Evolutionary conservation across 768 basidiomycete species (phyloP), one percentile per base, ranked within the genome.

Genomic region (Mycena albidolilacea): DNA sequence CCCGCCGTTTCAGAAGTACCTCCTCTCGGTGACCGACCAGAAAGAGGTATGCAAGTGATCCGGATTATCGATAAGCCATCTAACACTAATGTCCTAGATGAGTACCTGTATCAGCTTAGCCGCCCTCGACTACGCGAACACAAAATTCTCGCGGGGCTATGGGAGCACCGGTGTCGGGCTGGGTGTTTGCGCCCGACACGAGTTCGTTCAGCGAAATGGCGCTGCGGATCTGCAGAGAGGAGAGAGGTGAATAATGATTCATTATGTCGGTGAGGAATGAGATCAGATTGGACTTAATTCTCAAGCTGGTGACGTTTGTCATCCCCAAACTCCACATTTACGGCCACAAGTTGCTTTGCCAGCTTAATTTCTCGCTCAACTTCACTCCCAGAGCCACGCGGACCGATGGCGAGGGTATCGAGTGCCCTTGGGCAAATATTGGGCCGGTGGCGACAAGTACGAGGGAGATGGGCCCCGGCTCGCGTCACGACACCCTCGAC

Each of bases 341-440:
- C 14, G 73, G 63, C 9, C 79, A 80, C 64, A 64, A 63, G 6
- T 19, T 69, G 6, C 30, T 43, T 1, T 80, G 79, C 59, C 74
- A 72, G n/a, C 37, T 64, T 0, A 39, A 68, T 17, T 78, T 35
- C 60, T 83, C 81, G 0, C 76, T 85, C 38, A 82, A 84, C 58
- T 77, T 77, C 35, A 67, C 69, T 0, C 41, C 43, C 0, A 3
- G 30, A 30, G 30, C 30, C 30, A 3, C 30, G 30, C 30, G 30
- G 30, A 30, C 30, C 30, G 30, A 30, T 30, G 30, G 30, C 30
- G 30, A 30, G 30, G 30, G 30, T 30, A 30, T 30, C 30, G 30
- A 30, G 30, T 3, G 30, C 30, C 30, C 30, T 30, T 30, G 30
- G 30, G 30, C 30, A 3, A 30, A 30, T 30, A 30, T 30, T 30